phyloP scores from a whole-genome alignment of 2,329 filamentous ascomycete genomes.

The Aspergillus quadricinctus region DNA sequence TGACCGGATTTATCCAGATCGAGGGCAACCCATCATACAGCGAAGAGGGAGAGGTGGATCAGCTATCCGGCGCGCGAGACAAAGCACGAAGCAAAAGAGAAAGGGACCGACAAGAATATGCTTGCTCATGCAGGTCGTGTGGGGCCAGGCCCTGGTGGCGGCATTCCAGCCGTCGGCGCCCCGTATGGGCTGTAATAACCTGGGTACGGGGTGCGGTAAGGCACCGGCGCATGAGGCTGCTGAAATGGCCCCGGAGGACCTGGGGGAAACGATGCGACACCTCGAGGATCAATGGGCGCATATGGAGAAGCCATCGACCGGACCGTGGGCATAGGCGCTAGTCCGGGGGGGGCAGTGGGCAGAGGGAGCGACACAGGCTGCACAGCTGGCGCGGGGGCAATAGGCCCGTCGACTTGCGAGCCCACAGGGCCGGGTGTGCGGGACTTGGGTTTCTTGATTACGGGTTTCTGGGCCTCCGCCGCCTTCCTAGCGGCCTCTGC shows the following conservation, averaged over 20 bases:
- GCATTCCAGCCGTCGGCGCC: conserved; percentile 9
- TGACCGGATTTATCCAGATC: neutral
- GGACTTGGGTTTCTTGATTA: conserved; percentile 23
- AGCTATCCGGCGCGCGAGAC: neutral
- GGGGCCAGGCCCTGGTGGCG: conserved; percentile 17
- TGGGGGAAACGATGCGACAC: conserved; percentile 15
- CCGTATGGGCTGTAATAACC: conserved; percentile 20
- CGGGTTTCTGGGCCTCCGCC: conserved; percentile 21
- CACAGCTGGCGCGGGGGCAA: conserved; percentile 16
- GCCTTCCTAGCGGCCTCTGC: conserved; percentile 26
- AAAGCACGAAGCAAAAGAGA: conserved; percentile 2
- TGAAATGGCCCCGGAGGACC: conserved; percentile 14
- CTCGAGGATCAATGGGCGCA: conserved; percentile 25
- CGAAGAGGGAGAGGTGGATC: neutral
- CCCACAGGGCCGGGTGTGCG: conserved; percentile 15
- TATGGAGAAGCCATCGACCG: conserved; percentile 21
- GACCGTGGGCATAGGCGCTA: conserved; percentile 16
- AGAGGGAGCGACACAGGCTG: conserved; percentile 12
- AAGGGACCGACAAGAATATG: neutral
- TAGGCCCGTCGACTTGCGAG: conserved; percentile 17
- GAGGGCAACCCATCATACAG: neutral
- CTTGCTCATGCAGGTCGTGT: conserved; percentile 13
- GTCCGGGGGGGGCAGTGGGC: conserved; percentile 12
- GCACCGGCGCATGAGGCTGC: conserved; percentile 16
- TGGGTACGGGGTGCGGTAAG: conserved; percentile 22